phyloP scores from a whole-genome alignment of 352 stramenopile genomes.

The Phytophthora fragariaefolia region DNA sequence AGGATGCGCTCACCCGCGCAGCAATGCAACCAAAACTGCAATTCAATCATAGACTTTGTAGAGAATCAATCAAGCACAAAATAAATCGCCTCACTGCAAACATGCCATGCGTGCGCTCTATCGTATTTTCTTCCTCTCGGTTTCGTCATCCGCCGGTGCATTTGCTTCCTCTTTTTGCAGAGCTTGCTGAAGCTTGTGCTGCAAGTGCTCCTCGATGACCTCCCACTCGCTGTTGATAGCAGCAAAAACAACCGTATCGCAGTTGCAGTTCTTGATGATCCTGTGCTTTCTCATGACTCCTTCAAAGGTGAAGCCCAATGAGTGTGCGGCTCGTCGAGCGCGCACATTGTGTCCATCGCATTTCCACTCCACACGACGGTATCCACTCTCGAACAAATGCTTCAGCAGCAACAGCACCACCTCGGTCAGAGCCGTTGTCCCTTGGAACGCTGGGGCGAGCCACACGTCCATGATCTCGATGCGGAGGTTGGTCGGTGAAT shows the following conservation, averaged over 20 bases:
- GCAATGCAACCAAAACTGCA: constrained; percentile 14
- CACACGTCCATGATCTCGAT: constrained; percentile 84
- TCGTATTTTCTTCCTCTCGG: constrained; percentile 47
- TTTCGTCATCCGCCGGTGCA: constrained; percentile 4
- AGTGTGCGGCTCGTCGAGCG: constrained; percentile 78
- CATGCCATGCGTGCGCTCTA: constrained; percentile 13
- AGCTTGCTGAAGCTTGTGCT: constrained; percentile 41
- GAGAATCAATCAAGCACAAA: constrained; percentile 17
- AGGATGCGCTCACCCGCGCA: not conserved
- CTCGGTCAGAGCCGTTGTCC: constrained; percentile 53
- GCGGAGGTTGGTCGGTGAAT: constrained; percentile 83
- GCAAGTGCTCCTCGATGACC: constrained; percentile 68
- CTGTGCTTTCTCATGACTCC: constrained; percentile 89
- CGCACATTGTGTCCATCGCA: constrained; percentile 90
- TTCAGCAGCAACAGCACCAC: constrained; percentile 73
- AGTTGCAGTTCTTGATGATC: constrained; percentile 86
- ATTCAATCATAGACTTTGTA: constrained; percentile 38
- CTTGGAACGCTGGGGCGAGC: constrained; percentile 83
- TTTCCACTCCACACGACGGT: constrained; percentile 88
- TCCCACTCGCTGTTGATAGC: constrained; percentile 91
- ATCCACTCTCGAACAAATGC: constrained; percentile 77
- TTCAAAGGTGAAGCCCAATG: constrained; percentile 87
- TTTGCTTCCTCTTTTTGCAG: constrained; percentile 28
- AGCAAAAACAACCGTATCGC: constrained; percentile 86
- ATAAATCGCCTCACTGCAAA: not conserved